phyloP scores from a whole-genome alignment of 805 yeast species.

The Ogataea dorogensis region DNA sequence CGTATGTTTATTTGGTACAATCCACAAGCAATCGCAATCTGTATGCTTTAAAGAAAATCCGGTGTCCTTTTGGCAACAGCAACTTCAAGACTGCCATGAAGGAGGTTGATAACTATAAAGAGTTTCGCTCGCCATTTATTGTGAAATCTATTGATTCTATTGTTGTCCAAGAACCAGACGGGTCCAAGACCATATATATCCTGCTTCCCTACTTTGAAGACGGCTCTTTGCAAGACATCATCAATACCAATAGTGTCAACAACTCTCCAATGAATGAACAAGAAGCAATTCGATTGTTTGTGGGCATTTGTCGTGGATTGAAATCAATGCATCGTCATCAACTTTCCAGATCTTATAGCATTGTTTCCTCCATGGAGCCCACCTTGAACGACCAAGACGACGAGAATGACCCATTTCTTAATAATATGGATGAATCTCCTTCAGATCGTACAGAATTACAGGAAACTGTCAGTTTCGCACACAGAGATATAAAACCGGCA shows the following conservation, averaged over 20 bases:
- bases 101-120: slow-evolving; percentile 73
- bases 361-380: slow-evolving; percentile 19
- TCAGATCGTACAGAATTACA: slow-evolving; percentile 48
- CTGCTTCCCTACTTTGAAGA: slow-evolving; percentile 72
- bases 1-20: slow-evolving; percentile 79
- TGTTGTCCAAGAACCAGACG: slow-evolving; percentile 71
- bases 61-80: slow-evolving; percentile 84
- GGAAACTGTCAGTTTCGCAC: slow-evolving; percentile 71
- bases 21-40: slow-evolving; percentile 42
- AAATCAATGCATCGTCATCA: slow-evolving; percentile 71
- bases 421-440: slow-evolving; percentile 15
- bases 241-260: slow-evolving; percentile 61
- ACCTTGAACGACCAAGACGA: slow-evolving; percentile 18
- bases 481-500: slow-evolving; percentile 86
- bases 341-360: slow-evolving; percentile 21
- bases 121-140: slow-evolving; percentile 66
- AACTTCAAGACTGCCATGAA: slow-evolving; percentile 70
- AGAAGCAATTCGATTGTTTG: slow-evolving; percentile 60
- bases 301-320: slow-evolving; percentile 73
- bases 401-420: slow-evolving; percentile 26
- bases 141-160: slow-evolving; percentile 69
- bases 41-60: slow-evolving; percentile 80
- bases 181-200: slow-evolving; percentile 74
- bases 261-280: slow-evolving; percentile 53
- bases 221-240: slow-evolving; percentile 80